Evolutionary conservation across 2,329 filamentous ascomycete genomes (phyloP).

Genomic region (Alternaria solani): DNA sequence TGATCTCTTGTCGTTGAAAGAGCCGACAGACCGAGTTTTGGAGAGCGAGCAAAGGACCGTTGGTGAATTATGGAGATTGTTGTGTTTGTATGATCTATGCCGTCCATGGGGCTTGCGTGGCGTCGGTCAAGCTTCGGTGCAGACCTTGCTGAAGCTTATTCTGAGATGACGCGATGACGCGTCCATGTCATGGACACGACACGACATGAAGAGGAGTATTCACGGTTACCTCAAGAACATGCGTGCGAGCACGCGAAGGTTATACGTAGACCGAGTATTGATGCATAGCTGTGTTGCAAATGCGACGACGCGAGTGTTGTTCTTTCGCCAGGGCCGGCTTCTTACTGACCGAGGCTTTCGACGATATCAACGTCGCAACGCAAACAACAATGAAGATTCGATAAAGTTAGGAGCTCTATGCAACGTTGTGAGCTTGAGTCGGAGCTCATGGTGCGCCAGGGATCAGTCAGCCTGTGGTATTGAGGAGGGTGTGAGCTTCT

Average conservation of each 20-base stretch:
- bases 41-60: background rate
- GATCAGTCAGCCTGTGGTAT: background rate
- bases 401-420: background rate
- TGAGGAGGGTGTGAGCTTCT: background rate
- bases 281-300: background rate
- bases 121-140: conserved; percentile 6
- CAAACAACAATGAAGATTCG: background rate
- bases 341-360: background rate
- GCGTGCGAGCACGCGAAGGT: background rate
- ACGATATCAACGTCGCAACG: background rate
- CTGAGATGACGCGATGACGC: background rate
- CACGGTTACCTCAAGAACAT: background rate
- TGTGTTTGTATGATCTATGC: background rate
- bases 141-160: conserved; percentile 7
- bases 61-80: background rate
- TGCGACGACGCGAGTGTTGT: background rate
- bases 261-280: background rate
- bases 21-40: background rate
- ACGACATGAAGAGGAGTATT: background rate
- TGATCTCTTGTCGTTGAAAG: background rate
- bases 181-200: background rate
- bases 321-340: background rate
- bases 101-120: background rate
- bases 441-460: background rate
- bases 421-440: background rate